Evolutionary conservation across 2,329 filamentous ascomycete genomes (phyloP), one percentile per base, ranked within the genome.

Genomic region (Diplodia sapinea): DNA sequence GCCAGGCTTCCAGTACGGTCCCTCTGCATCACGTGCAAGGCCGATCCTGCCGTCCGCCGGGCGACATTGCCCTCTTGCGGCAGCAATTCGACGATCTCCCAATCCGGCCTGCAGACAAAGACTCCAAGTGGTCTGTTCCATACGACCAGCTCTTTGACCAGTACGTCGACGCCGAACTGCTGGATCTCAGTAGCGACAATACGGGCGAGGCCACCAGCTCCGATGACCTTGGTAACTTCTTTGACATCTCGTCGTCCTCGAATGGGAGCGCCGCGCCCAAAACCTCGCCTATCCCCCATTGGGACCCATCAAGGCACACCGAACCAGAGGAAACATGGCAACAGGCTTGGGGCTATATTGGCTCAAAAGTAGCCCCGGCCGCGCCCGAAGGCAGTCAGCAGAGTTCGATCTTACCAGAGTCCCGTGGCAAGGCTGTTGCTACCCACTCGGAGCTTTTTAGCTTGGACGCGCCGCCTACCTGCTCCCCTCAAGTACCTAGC

Each of bases 91-190:
- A 73, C 33, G 70, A 73, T 20, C 68, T 75, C 76, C 74, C 78
- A 68, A 80, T 82, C 74, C 81, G 81, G 76, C 72, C 82, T 71
- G 77, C 78, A 75, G 80, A 84, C 79, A 86, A 85, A 83, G 81
- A 81, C 69, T 77, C 79, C 73, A 82, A 84, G 67, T 84, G 84
- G 80, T 82, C 84, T 71, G 86, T 88, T 74, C 81, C 86, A 69
- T 68, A 68, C 47, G 85, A 85, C 78, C 85, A 86, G 76, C 82
- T 89, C 77, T 89, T 90, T 81, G 86, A 88, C 73, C 84, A 88
- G 75, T 88, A 87, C 75, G 82, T 88, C 76, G 83, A 87, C 71
- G 83, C 85, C 77, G 86, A 87, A 69, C 80, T 84, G 67, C 81
- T 84, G 71, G 81, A 81, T 66, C 77, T 80, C 43, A 68, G 51